These are phyloP conservation scores for Nemania sp. DNA, from an alignment of 2,329 filamentous ascomycete species.

Conservation along the genomic window DNA sequence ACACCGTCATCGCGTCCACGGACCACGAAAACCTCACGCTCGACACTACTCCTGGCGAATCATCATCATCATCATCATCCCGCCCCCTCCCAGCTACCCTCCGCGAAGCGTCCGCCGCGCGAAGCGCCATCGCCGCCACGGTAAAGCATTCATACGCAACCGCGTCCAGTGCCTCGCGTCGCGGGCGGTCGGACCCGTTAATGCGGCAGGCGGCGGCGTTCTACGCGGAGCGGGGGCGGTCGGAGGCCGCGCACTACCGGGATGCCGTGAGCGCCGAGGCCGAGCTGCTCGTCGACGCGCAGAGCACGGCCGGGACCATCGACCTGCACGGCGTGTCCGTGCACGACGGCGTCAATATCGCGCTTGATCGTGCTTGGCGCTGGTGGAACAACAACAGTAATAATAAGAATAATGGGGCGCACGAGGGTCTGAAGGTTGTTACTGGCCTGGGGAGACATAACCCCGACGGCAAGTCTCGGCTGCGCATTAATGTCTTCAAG, in stretches of 20 bases:
- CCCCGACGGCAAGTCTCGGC: conserved; percentile 70
- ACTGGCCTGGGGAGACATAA: conserved; percentile 83
- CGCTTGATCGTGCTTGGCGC: conserved; percentile 62
- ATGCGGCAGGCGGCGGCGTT: conserved; percentile 76
- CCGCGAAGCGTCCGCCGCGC: conserved; percentile 22
- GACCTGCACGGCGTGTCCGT: conserved; percentile 88
- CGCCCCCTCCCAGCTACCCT: conserved; percentile 16
- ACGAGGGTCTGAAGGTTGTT: conserved; percentile 70
- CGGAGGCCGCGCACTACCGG: conserved; percentile 61
- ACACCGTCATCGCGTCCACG: conserved; percentile 35
- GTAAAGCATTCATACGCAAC: conserved; percentile 39
- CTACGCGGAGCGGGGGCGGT: conserved; percentile 72
- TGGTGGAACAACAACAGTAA: conserved; percentile 79
- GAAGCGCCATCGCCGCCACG: conserved; percentile 27
- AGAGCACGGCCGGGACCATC: conserved; percentile 63
- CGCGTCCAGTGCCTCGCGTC: conserved; percentile 48
- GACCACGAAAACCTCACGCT: no score
- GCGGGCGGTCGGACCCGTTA: conserved; percentile 68
- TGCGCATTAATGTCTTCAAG: conserved; percentile 79
- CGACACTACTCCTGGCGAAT: no score
- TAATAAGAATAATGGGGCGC: conserved; percentile 52
- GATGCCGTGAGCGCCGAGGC: conserved; percentile 67
- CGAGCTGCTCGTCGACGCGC: conserved; percentile 67
- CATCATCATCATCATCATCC: no score
- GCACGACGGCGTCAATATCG: conserved; percentile 78